These are phyloP conservation scores for Delitschia confertaspora DNA, from an alignment of 495 filamentous ascomycete species.

Conservation along the genomic window DNA sequence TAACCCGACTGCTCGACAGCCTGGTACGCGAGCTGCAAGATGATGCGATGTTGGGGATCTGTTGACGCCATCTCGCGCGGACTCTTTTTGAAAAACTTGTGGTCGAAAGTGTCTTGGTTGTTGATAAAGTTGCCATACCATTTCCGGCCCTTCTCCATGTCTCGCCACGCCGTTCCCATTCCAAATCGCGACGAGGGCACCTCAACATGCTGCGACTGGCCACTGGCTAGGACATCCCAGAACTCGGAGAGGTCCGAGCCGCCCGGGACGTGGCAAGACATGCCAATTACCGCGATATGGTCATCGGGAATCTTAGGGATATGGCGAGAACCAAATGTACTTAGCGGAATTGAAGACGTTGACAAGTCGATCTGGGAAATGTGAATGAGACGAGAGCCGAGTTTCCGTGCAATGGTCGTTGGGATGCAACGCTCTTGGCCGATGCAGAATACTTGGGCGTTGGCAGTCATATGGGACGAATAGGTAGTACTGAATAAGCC, in stretches of 20 bases:
- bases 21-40: background rate
- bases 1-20: background rate
- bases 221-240: constrained; percentile 36
- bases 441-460: too few relatives aligned
- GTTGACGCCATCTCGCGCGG: background rate
- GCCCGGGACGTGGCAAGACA: constrained; percentile 43
- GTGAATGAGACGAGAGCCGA: too few relatives aligned
- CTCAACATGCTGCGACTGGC: constrained; percentile 39
- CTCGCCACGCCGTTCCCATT: constrained; percentile 32
- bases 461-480: too few relatives aligned
- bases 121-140: constrained; percentile 27
- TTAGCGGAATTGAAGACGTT: too few relatives aligned
- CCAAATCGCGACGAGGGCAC: constrained; percentile 35
- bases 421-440: too few relatives aligned
- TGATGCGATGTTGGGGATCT: background rate
- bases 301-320: too few relatives aligned
- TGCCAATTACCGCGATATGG: constrained; percentile 46
- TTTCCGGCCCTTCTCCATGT: constrained; percentile 30
- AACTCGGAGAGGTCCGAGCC: constrained; percentile 42
- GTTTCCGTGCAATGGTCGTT: too few relatives aligned
- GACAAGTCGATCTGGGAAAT: too few relatives aligned
- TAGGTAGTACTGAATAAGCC: too few relatives aligned
- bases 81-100: background rate
- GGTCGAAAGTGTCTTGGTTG: background rate
- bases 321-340: too few relatives aligned